Evolutionary conservation across 306 rosid genomes (phyloP).

Genomic region (Trichosanthes truncata): DNA sequence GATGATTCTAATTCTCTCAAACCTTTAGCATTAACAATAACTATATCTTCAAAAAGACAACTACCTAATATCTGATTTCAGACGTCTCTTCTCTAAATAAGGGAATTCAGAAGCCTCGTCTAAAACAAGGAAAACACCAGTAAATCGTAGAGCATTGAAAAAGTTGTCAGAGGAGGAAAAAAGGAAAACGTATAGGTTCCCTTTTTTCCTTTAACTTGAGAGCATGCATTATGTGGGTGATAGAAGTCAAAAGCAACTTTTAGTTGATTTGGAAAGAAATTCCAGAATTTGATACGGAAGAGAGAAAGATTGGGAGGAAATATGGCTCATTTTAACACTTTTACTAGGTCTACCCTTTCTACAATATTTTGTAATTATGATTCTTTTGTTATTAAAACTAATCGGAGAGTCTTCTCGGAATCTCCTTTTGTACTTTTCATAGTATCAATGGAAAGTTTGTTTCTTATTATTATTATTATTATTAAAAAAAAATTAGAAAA

Average conservation of each 20-base stretch:
- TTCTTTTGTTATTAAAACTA: neutral
- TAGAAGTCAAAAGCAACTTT: neutral
- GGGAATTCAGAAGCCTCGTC: neutral
- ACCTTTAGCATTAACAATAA: no score
- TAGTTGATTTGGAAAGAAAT: neutral
- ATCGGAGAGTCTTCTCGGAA: neutral
- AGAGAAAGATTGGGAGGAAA: neutral
- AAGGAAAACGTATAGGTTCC: neutral
- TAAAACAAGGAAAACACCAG: neutral
- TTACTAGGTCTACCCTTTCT: neutral
- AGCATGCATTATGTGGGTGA: neutral
- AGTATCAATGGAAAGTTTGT: neutral
- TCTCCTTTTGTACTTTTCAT: neutral
- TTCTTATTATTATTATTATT: neutral
- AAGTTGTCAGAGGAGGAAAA: neutral
- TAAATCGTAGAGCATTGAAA: neutral
- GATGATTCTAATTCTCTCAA: no score
- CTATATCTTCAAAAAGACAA: neutral
- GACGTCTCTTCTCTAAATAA: neutral
- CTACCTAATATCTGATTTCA: neutral
- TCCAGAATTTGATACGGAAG: neutral
- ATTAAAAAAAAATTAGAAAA: no score
- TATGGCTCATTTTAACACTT: neutral
- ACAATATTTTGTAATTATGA: neutral
- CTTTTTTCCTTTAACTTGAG: neutral